Percentiles rank a stretch among this genome's conserved stretches.
Evolutionary conservation across 495 filamentous ascomycete species (phyloP).

Genomic region (Lophiostoma macrostomum): DNA sequence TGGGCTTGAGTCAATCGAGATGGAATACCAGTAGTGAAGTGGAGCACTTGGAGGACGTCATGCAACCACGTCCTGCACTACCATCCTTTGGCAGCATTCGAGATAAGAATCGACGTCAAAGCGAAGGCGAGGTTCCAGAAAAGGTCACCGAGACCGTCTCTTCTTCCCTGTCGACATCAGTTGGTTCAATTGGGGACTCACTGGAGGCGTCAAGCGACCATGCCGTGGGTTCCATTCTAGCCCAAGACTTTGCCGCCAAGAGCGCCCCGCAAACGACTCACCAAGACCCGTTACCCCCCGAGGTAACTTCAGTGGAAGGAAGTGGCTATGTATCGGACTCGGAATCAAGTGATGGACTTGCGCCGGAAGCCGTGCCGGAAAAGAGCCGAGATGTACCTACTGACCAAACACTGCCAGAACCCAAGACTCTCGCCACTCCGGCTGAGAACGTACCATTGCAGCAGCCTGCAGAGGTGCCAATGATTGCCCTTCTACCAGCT

Average conservation of each 20-base stretch:
- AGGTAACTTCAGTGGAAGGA: constrained; percentile 65
- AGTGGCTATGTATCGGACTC: constrained; percentile 53
- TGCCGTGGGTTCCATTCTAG: constrained; percentile 58
- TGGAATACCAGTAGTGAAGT: constrained; percentile 29
- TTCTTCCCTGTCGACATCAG: constrained; percentile 33
- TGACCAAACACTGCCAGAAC: constrained; percentile 7
- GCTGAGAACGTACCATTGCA: background rate
- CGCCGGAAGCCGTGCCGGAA: background rate
- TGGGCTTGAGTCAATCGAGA: constrained; percentile 13
- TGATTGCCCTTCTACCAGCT: constrained; percentile 30
- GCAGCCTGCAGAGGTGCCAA: constrained; percentile 16
- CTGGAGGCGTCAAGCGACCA: constrained; percentile 61
- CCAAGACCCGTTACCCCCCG: constrained; percentile 59
- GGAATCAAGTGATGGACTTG: constrained; percentile 15
- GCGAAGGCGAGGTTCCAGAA: constrained; percentile 35
- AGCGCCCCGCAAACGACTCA: background rate
- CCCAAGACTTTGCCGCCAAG: constrained; percentile 49
- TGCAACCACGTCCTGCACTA: constrained; percentile 72
- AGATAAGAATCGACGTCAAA: constrained; percentile 36
- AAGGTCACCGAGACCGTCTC: constrained; percentile 44
- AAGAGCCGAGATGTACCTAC: no score
- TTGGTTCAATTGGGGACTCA: constrained; percentile 25
- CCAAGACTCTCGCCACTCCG: constrained; percentile 23
- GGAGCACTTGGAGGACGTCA: constrained; percentile 61
- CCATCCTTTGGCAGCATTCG: constrained; percentile 85